These are phyloP conservation scores for Aspergillus niger DNA, from an alignment of 2,329 filamentous ascomycete species.

Conservation along the genomic window DNA sequence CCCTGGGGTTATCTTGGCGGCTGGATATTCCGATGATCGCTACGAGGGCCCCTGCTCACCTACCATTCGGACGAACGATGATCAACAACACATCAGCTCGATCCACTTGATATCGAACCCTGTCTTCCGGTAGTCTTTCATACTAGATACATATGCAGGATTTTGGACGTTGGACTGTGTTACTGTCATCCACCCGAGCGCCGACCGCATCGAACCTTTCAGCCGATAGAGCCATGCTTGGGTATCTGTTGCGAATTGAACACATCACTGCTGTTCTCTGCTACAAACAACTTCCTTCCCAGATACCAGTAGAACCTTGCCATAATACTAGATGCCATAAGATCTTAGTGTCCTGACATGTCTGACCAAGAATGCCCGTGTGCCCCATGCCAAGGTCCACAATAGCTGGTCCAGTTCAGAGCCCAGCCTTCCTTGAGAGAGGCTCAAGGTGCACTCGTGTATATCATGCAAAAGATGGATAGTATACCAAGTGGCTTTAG, in stretches of 20 bases:
- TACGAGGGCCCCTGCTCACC: conserved; percentile 4
- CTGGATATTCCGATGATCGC: conserved; percentile 14
- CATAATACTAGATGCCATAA: background rate
- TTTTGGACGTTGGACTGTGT: background rate
- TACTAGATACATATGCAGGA: background rate
- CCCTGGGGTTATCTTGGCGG: background rate
- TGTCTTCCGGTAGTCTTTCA: background rate
- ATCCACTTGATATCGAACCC: conserved; percentile 11
- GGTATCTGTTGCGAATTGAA: background rate
- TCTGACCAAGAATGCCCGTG: background rate
- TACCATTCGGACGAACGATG: conserved; percentile 7
- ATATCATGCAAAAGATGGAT: background rate
- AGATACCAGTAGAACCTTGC: background rate
- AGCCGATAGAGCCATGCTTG: background rate
- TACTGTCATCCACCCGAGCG: background rate
- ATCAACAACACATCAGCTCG: conserved; percentile 14
- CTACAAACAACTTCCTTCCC: background rate
- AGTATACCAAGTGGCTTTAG: background rate
- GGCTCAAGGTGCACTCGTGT: background rate
- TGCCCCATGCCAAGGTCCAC: background rate
- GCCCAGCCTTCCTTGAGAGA: background rate
- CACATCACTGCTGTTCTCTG: background rate
- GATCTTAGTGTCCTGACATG: background rate
- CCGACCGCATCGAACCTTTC: background rate
- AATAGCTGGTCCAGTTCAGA: background rate